Base-by-base conservation (phyloP, 169 alveolate species). In the Cryptosporidium ubiquitum region DNA sequence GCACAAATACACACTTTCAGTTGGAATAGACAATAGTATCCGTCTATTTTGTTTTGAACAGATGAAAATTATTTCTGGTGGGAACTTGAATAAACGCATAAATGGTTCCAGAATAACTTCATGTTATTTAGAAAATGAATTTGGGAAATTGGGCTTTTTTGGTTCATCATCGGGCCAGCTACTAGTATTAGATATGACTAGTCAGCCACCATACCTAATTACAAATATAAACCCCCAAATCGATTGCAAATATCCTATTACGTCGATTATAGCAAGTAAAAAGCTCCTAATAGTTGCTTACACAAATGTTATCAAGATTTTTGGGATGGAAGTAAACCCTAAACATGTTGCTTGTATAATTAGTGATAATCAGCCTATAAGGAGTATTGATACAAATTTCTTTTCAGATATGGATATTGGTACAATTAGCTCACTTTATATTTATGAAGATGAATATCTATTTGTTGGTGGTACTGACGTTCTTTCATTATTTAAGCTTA, bases 321-420 rank as follows among this genome's bases (percentile, higher is more conserved):
- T 42, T 39, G 58, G 23, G 23, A 64, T 79, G 35, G 68, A 58
- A 26, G 61, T 79, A 12, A 64, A 79, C 31, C 68, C 89, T 14
- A 58, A 79, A 33, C 73, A 79, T 14, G 89, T 69, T 2, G 7
- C 73, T 23, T 79, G 74, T 37, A 58, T 26, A 37, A 40, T 79
- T n/a, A 57, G 61, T 26, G 89, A 79, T 44, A 79, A 49, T 79
- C 89, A 79, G 44, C 89, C 75, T 29, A 9, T 79, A 37, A 37
- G 75, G 42, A 31, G 70, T 20, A 79, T 79, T 60, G 75, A 79
- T 61, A 31, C 75, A 44, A 61, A 47, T 51, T 79, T 79, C 29
- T 58, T 66, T 79, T 79, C 89, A 18, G 89, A 79, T 61, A 79
- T 79, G 89, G 55, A 52, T 40, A 61, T 79, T n/a, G 89, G 89